Conservation (phyloP, 257 asterid species). For the Nicotiana otophora region DNA sequence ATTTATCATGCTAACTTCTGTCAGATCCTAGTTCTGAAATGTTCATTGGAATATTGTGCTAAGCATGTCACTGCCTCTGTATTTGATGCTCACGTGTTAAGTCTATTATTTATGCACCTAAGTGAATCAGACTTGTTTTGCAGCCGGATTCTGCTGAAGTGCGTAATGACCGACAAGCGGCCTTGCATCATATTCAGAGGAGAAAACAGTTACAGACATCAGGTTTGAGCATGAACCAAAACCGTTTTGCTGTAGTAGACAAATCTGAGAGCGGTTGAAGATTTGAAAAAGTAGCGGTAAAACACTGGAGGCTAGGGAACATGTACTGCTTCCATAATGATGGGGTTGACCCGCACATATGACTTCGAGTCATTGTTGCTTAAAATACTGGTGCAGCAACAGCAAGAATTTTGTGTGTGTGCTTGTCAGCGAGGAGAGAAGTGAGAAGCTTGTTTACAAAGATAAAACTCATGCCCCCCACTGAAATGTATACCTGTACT, state of each 20-base stretch:
- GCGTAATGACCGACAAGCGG: conserved; percentile 54
- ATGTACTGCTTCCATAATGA: too few species aligned
- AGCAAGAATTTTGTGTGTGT: background rate
- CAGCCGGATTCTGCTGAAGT: conserved; percentile 73
- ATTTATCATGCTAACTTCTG: background rate
- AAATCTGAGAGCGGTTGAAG: conserved; percentile 18
- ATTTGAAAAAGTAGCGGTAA: too few species aligned
- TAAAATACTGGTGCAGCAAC: background rate
- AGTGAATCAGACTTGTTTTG: conserved; percentile 9
- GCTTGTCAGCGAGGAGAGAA: background rate
- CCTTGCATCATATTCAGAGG: conserved; percentile 53
- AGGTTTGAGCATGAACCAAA: conserved; percentile 44
- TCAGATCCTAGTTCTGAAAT: background rate
- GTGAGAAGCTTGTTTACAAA: background rate
- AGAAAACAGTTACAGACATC: conserved; percentile 68
- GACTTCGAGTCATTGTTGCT: background rate
- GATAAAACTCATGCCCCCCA: background rate
- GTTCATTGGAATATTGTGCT: background rate
- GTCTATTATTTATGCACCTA: background rate
- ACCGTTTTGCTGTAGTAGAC: conserved; percentile 57
- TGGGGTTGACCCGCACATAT: too few species aligned
- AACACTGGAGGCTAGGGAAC: too few species aligned
- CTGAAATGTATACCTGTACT: background rate
- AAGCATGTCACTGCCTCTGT: background rate
- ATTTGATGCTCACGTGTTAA: background rate